Evolutionary conservation across 163 green algal genomes (phyloP).

Genomic region (Volvox carteri): DNA sequence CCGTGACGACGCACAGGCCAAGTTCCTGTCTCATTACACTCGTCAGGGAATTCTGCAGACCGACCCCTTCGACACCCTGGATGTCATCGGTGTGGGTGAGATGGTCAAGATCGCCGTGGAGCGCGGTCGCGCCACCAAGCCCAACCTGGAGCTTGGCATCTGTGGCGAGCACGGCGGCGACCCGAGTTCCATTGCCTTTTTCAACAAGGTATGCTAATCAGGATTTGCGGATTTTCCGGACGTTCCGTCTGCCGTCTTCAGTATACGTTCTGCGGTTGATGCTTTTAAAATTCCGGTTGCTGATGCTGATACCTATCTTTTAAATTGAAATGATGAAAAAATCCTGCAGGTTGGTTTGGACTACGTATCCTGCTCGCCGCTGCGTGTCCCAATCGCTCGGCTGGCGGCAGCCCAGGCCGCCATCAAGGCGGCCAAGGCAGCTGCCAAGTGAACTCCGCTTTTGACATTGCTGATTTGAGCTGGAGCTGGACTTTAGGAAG

Average conservation of each 20-base stretch:
- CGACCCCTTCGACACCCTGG: conserved; percentile 83
- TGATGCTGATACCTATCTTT: too few species aligned
- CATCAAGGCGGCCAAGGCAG: conserved; percentile 63
- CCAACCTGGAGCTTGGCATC: conserved; percentile 82
- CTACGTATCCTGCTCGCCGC: conserved; percentile 93
- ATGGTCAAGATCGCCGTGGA: conserved; percentile 81
- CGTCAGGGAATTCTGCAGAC: conserved; percentile 73
- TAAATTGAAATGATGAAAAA: too few species aligned
- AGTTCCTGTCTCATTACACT: conserved; percentile 83
- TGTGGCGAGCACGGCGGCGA: conserved; percentile 89
- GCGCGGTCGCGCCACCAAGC: conserved; percentile 73
- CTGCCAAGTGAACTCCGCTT: conserved; percentile 11
- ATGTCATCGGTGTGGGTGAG: conserved; percentile 75
- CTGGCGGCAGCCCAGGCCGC: conserved; percentile 90
- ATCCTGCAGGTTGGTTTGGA: conserved; percentile 80
- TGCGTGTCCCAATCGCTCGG: conserved; percentile 92
- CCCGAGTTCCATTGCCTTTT: conserved; percentile 85
- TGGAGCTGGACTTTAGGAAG: too few species aligned
- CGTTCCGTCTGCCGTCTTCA: too few species aligned
- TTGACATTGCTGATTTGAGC: too few species aligned
- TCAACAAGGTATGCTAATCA: conserved; percentile 71
- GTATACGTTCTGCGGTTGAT: too few species aligned
- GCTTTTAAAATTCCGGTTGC: too few species aligned
- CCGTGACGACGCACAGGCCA: conserved; percentile 64
- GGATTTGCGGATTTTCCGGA: too few species aligned